These are phyloP conservation scores for Musa troglodytarum DNA, from an alignment of 176 grass and related monocot species.

Conservation along the genomic window DNA sequence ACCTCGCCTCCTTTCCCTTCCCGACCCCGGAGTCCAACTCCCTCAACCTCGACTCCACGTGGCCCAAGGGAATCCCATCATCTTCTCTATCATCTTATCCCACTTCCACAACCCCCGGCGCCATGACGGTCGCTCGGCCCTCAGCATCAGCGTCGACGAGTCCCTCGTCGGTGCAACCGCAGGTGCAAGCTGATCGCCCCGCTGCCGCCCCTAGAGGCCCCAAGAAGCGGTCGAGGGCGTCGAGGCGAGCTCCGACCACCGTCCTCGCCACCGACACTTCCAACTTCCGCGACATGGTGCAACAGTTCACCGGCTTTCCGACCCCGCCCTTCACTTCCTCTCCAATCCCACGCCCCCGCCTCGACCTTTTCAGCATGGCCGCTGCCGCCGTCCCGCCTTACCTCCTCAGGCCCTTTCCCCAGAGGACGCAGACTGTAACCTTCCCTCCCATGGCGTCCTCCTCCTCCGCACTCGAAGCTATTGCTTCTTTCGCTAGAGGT, in stretches of 20 bases:
- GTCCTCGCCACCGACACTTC: constrained; percentile 75
- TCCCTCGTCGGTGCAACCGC: constrained; percentile 5
- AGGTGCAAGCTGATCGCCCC: background rate
- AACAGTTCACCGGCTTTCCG: constrained; percentile 91
- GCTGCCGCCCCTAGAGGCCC: constrained; percentile 24
- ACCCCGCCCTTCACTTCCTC: constrained; percentile 48
- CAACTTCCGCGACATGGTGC: constrained; percentile 93
- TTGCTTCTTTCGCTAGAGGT: constrained; percentile 22
- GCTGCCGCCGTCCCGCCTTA: constrained; percentile 12
- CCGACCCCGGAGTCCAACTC: constrained; percentile 13
- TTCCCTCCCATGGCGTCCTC: background rate
- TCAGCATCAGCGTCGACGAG: constrained; percentile 1
- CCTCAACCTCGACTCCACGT: background rate
- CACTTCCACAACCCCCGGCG: constrained; percentile 5
- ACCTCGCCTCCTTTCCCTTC: constrained; percentile 20
- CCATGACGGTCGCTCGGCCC: background rate
- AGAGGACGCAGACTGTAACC: constrained; percentile 14
- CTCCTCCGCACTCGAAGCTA: constrained; percentile 14
- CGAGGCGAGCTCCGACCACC: constrained; percentile 70
- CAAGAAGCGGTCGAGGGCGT: constrained; percentile 75
- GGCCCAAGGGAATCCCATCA: constrained; percentile 14
- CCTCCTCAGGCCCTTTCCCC: constrained; percentile 22
- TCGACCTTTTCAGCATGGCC: constrained; percentile 27
- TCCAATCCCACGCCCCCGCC: constrained; percentile 33
- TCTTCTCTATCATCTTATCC: background rate